Percentiles rank a stretch among this genome's conserved stretches.
These are phyloP conservation scores for Cytospora mali DNA, from an alignment of 2,329 filamentous ascomycete species.

Conservation along the genomic window DNA sequence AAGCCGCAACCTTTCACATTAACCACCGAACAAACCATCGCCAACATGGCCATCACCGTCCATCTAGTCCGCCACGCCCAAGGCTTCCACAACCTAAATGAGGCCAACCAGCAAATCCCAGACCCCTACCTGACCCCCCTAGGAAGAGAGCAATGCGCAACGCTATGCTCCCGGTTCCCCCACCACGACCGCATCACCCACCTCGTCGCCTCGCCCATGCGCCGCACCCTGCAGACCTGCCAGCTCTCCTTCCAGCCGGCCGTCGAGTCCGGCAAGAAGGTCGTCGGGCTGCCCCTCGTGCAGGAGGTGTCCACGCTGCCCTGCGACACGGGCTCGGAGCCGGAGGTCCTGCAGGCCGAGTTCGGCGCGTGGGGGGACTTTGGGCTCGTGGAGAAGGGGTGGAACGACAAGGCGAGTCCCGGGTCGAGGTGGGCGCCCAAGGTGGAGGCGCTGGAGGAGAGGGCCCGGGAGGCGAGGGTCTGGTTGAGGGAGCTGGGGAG, in stretches of 20 bases:
- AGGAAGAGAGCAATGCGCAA: conserved; percentile 74
- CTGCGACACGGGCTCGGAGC: conserved; percentile 73
- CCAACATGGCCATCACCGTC: conserved; percentile 55
- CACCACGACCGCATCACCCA: conserved; percentile 66
- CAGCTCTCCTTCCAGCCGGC: conserved; percentile 67
- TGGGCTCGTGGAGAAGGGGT: conserved; percentile 61
- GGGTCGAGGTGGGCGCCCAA: conserved; percentile 50
- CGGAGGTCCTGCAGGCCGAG: conserved; percentile 57
- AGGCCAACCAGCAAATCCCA: conserved; percentile 69
- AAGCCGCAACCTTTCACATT: too few relatives aligned
- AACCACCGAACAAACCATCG: neutral
- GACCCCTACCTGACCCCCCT: conserved; percentile 78
- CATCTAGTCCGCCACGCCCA: conserved; percentile 75
- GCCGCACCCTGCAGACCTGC: conserved; percentile 79
- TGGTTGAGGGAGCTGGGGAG: conserved; percentile 56
- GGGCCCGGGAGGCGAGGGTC: conserved; percentile 62
- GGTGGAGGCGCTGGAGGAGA: conserved; percentile 56
- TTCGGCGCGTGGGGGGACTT: conserved; percentile 68
- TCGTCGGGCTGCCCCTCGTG: conserved; percentile 71
- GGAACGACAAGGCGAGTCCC: conserved; percentile 66
- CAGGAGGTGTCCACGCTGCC: conserved; percentile 78
- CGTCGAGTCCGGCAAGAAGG: conserved; percentile 46
- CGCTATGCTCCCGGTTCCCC: conserved; percentile 65
- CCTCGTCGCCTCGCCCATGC: conserved; percentile 77
- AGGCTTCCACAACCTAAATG: conserved; percentile 78